These are phyloP conservation scores for Didymella glomerata DNA, from an alignment of 2,329 filamentous ascomycete genomes.

Conservation along the genomic window DNA sequence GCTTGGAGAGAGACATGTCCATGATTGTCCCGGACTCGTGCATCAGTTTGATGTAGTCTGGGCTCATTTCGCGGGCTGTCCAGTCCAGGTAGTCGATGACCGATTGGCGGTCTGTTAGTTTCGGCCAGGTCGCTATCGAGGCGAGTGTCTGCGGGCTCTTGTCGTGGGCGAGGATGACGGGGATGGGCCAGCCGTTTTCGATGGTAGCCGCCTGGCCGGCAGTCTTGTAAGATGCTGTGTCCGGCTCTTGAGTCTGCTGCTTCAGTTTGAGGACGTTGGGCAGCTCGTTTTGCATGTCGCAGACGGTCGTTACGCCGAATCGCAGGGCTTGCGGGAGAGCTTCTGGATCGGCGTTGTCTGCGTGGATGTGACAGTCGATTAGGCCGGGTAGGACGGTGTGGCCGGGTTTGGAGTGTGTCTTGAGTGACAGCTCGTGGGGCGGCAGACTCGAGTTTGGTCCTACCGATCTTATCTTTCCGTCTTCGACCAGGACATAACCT, in stretches of 20 bases:
- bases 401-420: conserved; percentile 54
- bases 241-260: conserved; percentile 39
- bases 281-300: conserved; percentile 58
- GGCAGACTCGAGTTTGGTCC: conserved; percentile 33
- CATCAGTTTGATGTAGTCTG: conserved; percentile 63
- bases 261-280: conserved; percentile 41
- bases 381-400: conserved; percentile 61
- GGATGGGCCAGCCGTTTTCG: conserved; percentile 61
- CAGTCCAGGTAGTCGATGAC: conserved; percentile 55
- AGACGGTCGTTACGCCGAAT: conserved; percentile 62
- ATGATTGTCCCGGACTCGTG: conserved; percentile 58
- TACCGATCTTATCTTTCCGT: conserved; percentile 53
- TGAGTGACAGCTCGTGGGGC: conserved; percentile 18
- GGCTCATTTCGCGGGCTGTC: conserved; percentile 51
- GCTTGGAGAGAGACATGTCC: conserved; percentile 49
- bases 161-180: conserved; percentile 53
- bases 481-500: conserved; percentile 53
- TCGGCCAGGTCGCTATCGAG: conserved; percentile 59
- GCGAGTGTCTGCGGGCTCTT: conserved; percentile 48
- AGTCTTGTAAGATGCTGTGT: conserved; percentile 60
- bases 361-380: conserved; percentile 62
- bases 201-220: conserved; percentile 60
- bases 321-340: conserved; percentile 56
- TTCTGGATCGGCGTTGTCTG: conserved; percentile 51
- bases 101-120: conserved; percentile 53